phyloP scores from a whole-genome alignment of 345 rosid genomes.

The Heritiera littoralis region DNA sequence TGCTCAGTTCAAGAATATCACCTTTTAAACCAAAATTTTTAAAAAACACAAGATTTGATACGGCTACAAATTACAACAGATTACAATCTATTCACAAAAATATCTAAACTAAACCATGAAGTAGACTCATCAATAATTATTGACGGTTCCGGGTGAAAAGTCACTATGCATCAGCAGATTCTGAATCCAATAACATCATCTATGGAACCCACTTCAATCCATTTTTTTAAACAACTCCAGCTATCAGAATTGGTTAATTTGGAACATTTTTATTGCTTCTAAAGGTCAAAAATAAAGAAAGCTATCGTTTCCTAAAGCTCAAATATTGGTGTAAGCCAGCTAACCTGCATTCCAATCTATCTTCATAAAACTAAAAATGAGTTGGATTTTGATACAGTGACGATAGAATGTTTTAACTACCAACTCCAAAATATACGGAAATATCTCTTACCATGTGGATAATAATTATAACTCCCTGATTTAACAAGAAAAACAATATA shows the following conservation, averaged over 20 bases:
- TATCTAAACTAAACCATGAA: conserved; percentile 6
- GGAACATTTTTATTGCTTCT: background rate
- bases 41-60: background rate
- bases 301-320: conserved; percentile 12
- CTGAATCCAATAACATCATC: conserved; percentile 1
- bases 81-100: background rate
- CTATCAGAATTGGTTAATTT: background rate
- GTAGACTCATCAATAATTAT: background rate
- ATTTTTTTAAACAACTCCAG: background rate
- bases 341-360: background rate
- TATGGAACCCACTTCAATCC: background rate
- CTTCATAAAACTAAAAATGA: background rate
- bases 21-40: background rate
- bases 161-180: background rate
- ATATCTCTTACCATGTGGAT: background rate
- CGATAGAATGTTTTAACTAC: no score
- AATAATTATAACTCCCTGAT: background rate
- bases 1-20: background rate
- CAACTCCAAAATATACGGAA: conserved; percentile 2
- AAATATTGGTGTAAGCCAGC: background rate
- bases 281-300: background rate
- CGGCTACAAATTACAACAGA: conserved; percentile 6
- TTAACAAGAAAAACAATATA: background rate
- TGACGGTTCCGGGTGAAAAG: background rate
- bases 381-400: no score